Conservation (phyloP, 2,329 filamentous ascomycete species). For the Colletotrichum nymphaeae region DNA sequence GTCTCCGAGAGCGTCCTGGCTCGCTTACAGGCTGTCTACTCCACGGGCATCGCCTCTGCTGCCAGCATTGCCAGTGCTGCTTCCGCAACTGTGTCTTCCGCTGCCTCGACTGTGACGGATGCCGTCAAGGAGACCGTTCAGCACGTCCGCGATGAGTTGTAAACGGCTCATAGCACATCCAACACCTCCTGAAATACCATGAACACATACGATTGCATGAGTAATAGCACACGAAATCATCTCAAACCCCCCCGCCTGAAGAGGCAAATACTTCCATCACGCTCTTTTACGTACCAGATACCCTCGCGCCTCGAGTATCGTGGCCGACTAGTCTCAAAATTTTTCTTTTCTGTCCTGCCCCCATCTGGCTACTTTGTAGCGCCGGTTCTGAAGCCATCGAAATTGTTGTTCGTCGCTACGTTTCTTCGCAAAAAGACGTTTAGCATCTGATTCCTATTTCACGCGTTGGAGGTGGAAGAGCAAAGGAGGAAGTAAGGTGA, state of each 20-base stretch:
- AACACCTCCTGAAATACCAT: background rate
- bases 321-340: constrained; percentile 21
- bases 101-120: constrained; percentile 47
- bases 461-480: background rate
- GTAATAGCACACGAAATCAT: constrained; percentile 32
- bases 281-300: constrained; percentile 35
- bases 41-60: constrained; percentile 70
- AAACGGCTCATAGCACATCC: constrained; percentile 29
- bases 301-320: constrained; percentile 30
- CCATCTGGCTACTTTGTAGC: constrained; percentile 1
- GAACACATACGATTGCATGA: constrained; percentile 33
- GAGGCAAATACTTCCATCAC: constrained; percentile 6
- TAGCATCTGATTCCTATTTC: background rate
- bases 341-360: constrained; percentile 34
- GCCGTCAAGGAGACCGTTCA: constrained; percentile 53
- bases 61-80: constrained; percentile 55
- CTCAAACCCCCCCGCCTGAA: background rate
- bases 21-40: constrained; percentile 78
- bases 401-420: background rate
- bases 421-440: background rate
- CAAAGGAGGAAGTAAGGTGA: background rate
- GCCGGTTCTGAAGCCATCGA: background rate
- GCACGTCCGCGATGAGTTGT: constrained; percentile 55
- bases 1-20: constrained; percentile 85
- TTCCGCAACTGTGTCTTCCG: constrained; percentile 37